phyloP scores from a whole-genome alignment of 768 basidiomycete genomes.

The Gloeophyllum trabeum region DNA sequence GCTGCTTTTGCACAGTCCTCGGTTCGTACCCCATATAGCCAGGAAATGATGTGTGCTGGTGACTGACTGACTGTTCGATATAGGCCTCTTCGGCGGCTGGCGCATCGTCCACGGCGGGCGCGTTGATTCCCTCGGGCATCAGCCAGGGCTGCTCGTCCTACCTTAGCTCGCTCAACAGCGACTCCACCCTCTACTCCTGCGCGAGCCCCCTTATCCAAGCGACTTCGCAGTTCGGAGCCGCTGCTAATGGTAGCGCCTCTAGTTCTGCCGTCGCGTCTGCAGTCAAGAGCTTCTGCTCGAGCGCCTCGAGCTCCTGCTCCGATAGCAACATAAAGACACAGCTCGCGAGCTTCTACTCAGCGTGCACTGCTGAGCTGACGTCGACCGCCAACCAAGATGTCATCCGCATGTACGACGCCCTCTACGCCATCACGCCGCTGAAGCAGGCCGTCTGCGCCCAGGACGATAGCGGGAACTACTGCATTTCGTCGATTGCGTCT shows the following conservation, averaged over 20 bases:
- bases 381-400: slow-evolving; percentile 36
- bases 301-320: slow-evolving; percentile 37
- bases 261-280: slow-evolving; percentile 36
- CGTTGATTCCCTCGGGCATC: slow-evolving; percentile 62
- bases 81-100: slow-evolving; percentile 11
- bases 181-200: slow-evolving; percentile 49
- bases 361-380: slow-evolving; percentile 66
- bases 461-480: slow-evolving; percentile 61
- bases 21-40: slow-evolving; percentile 7
- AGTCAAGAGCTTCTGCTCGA: slow-evolving; percentile 44
- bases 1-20: slow-evolving; percentile 41
- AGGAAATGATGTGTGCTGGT: slow-evolving; percentile 8
- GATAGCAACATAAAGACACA: slow-evolving; percentile 44
- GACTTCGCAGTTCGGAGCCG: slow-evolving; percentile 41
- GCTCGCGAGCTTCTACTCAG: slow-evolving; percentile 58
- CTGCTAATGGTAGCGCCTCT: slow-evolving; percentile 23
- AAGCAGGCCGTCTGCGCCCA: slow-evolving; percentile 62
- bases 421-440: slow-evolving; percentile 66
- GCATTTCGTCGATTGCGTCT: slow-evolving; percentile 27
- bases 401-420: slow-evolving; percentile 59
- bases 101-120: slow-evolving; percentile 22
- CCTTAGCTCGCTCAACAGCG: slow-evolving; percentile 50
- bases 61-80: slow-evolving; percentile 1
- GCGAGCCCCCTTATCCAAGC: slow-evolving; percentile 48
- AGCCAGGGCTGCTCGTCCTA: slow-evolving; percentile 42